These are phyloP conservation scores for Neltuma alba DNA, from an alignment of 306 rosid species.

Conservation along the genomic window DNA sequence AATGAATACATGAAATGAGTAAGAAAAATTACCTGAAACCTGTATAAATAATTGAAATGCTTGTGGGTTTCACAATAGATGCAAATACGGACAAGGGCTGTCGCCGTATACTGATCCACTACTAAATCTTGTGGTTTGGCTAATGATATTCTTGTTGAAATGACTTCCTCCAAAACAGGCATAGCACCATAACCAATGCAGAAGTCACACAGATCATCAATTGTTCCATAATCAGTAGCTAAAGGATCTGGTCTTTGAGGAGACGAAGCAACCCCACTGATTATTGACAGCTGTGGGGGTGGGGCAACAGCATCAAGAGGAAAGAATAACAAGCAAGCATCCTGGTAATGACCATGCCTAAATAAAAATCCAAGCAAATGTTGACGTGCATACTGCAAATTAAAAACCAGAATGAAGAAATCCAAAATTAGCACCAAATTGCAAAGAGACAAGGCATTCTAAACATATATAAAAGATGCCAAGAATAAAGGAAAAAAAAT, in stretches of 20 bases:
- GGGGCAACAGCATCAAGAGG: constrained; percentile 74
- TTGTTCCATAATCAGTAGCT: constrained; percentile 88
- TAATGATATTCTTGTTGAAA: constrained; percentile 76
- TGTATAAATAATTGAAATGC: constrained; percentile 85
- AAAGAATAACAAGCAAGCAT: constrained; percentile 87
- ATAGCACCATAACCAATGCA: constrained; percentile 89
- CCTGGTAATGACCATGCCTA: constrained; percentile 84
- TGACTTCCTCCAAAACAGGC: constrained; percentile 86
- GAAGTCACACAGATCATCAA: constrained; percentile 85
- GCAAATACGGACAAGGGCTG: constrained; percentile 87
- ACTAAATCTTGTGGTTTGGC: constrained; percentile 54
- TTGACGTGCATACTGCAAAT: constrained; percentile 90
- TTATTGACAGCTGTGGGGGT: constrained; percentile 68
- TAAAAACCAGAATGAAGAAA: constrained; percentile 36
- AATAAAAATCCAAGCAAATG: constrained; percentile 92
- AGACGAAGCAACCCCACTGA: constrained; percentile 74
- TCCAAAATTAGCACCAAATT: constrained; percentile 24
- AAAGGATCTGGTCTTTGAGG: constrained; percentile 90
- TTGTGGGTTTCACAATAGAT: constrained; percentile 82
- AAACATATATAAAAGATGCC: not conserved
- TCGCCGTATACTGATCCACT: constrained; percentile 61
- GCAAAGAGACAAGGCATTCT: constrained; percentile 8
- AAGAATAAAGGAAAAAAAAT: constrained; percentile 7
- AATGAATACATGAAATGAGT: not conserved
- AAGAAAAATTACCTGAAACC: constrained; percentile 74